Base-by-base conservation (phyloP, 2,329 filamentous ascomycete species). In the Paracorniculantispora psalliotae region DNA sequence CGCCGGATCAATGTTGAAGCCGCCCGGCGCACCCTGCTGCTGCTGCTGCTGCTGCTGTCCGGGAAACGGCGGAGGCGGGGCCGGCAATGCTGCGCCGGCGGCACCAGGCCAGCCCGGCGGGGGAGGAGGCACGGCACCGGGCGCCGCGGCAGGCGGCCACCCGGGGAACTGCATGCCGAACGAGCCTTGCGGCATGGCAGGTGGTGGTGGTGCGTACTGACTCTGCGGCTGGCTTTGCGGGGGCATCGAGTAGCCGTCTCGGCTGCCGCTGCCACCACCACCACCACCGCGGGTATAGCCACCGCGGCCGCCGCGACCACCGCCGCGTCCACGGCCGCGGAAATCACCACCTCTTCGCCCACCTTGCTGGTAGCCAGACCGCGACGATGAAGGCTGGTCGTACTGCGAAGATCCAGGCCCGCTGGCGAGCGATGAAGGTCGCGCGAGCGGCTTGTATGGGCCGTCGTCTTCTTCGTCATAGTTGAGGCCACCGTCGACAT, bases 391-490 rank as follows among this genome's bases (percentile, higher is more conserved):
- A 3, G 30, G 35, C 37, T 44, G 55, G 39, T 51, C 55, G 46
- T 58, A 44, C 71, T 78, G 66, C 70, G 69, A 70, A 66, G 77
- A 67, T 44, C 68, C 75, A 66, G 76, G 81, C 0, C 75, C 77
- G 60, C 75, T 75, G 6, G 79, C 82, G 61, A 88, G 85, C 51
- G 86, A 86, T 19, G 81, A 78, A 1, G 90, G 90, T 19, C 90
- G 79, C 21, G 86, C 73, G 19, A 93, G 78, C 5, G 88, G 88
- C 63, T 85, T 88, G 70, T 93, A 93, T 0, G 85, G 84, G 0
- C 86, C 86, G 61, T 33, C 30, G 28, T 82, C 81, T 58, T 50
- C 55, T 6, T 51, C 48, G n/a, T 91, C 87, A 64, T 90, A 90
- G 67, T 83, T 85, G 43, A 89, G 75, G 35, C 79, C 80, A n/a